Evolutionary conservation across 2,329 filamentous ascomycete species (phyloP).

Genomic region (Neurospora crassa): DNA sequence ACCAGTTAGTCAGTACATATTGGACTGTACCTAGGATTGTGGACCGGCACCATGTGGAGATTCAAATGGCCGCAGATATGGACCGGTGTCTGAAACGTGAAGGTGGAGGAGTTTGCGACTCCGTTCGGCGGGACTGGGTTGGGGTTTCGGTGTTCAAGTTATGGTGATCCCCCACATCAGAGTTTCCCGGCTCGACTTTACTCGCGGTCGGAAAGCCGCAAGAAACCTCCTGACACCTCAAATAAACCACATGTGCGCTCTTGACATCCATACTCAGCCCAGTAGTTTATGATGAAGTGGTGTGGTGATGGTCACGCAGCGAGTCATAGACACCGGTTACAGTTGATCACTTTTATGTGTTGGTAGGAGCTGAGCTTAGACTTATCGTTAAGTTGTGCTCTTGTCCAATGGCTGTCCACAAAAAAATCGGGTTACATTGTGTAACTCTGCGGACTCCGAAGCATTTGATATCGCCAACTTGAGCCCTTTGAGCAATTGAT

Average conservation of each 20-base stretch:
- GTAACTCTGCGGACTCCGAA: not conserved
- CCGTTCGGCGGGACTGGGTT: not conserved
- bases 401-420: not conserved
- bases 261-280: not conserved
- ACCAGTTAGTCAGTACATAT: too few species aligned
- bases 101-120: not conserved
- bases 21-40: not conserved
- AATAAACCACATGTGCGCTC: not conserved
- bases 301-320: not conserved
- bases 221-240: not conserved
- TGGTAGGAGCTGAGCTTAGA: not conserved
- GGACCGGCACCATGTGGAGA: not conserved
- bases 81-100: not conserved
- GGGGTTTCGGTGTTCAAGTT: not conserved
- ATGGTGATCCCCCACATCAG: not conserved
- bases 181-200: not conserved
- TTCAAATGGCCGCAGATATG: not conserved
- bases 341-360: not conserved
- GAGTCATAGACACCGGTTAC: not conserved
- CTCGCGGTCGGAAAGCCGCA: not conserved
- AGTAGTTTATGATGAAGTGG: not conserved
- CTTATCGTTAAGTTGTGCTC: not conserved
- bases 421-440: not conserved
- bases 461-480: not conserved
- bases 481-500: not conserved